phyloP scores from a whole-genome alignment of 805 yeast genomes.

The Kazachstania viticola region DNA sequence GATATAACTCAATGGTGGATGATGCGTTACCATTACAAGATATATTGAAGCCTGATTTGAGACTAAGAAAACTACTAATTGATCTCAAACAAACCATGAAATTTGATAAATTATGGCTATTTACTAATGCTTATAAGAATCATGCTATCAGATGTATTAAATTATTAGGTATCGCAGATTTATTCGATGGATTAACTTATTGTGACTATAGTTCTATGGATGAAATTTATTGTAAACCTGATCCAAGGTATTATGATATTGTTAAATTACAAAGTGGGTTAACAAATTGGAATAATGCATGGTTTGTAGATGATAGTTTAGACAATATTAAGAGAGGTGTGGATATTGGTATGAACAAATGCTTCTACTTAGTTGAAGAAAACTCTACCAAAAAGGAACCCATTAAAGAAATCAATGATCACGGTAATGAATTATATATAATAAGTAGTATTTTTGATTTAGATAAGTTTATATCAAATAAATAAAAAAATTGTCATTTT shows the following conservation, averaged over 20 bases:
- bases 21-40: conserved; percentile 76
- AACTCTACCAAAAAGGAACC: conserved; percentile 15
- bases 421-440: no score
- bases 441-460: no score
- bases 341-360: conserved; percentile 57
- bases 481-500: no score
- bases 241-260: conserved; percentile 49
- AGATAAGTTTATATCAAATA: no score
- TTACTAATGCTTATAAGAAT: conserved; percentile 84
- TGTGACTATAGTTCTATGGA: conserved; percentile 60
- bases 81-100: conserved; percentile 32
- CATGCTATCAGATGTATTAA: conserved; percentile 74
- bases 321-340: conserved; percentile 67
- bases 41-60: conserved; percentile 46
- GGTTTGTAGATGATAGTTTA: conserved; percentile 80
- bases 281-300: conserved; percentile 35
- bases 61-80: conserved; percentile 39
- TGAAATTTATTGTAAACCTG: conserved; percentile 79
- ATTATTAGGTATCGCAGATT: conserved; percentile 72
- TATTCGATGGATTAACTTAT: conserved; percentile 84
- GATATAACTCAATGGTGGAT: conserved; percentile 77
- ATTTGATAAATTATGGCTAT: conserved; percentile 71
- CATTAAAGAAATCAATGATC: no score
- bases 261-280: conserved; percentile 47
- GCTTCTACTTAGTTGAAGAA: conserved; percentile 54